Conservation (phyloP, 2,329 filamentous ascomycete genomes). For the Neurospora sp. region DNA sequence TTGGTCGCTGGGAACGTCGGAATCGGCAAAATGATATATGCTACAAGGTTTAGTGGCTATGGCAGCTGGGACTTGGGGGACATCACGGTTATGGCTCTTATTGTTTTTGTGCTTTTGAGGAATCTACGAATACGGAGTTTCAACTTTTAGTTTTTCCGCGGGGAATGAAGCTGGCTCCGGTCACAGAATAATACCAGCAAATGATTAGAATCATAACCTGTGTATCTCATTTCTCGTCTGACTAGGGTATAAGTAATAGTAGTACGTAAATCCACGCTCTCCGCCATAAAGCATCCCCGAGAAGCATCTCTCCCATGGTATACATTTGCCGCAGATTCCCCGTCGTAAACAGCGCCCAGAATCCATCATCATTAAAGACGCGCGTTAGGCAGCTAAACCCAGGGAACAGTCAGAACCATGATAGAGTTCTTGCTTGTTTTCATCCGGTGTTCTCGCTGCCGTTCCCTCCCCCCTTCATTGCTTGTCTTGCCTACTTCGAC, state of each 20-base stretch:
- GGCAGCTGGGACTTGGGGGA: background rate
- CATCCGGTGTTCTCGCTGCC: background rate
- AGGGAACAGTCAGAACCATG: background rate
- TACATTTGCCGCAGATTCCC: background rate
- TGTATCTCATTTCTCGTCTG: background rate
- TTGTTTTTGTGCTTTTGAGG: background rate
- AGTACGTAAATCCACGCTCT: background rate
- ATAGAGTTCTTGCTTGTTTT: background rate
- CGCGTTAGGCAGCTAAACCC: background rate
- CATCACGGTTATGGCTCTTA: background rate
- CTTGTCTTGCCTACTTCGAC: background rate
- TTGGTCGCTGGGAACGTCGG: background rate
- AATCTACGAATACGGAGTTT: background rate
- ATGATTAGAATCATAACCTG: background rate
- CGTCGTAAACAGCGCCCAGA: background rate
- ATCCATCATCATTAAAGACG: background rate
- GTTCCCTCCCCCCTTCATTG: background rate
- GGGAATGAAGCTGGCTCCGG: background rate
- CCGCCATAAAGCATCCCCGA: background rate
- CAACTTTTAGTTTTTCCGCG: background rate
- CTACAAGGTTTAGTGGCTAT: background rate
- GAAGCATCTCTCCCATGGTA: background rate
- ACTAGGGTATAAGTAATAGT: background rate
- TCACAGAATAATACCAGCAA: background rate
- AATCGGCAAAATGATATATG: background rate